Base-by-base conservation (phyloP, 345 rosid genomes). In the Rubroshorea leprosula region DNA sequence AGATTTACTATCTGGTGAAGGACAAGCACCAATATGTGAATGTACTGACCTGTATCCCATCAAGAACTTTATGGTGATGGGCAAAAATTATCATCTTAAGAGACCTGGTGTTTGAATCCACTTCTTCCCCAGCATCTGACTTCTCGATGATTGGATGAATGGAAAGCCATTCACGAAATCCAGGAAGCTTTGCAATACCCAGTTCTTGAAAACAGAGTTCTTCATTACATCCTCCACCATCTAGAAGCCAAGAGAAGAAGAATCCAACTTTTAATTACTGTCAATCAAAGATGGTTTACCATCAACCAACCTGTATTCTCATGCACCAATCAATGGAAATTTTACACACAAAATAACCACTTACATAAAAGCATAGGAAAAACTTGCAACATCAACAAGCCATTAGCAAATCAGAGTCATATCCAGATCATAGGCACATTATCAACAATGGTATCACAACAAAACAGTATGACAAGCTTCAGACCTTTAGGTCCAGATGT, bases 41-140 rank as follows among this genome's bases (percentile, higher is more conserved):
- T 39, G 51, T 51, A 43, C 77, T 70, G 49, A 92, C 98, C 87
- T 92, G 95, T 62, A 92, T 74, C 57, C 93, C 81, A 74, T 92
- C 83, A 51, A 92, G 89, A 78, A 92, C 98, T 81, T 80, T 89
- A 66, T 78, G 96, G 68, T 92, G 98, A 77, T 92, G 96, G 49
- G 86, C 98, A 77, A 92, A 92, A 71, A 92, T 75, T 56, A 92
- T 77, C 96, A 84, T 92, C 68, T 92, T 92, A 55, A 64, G 76
- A 56, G 79, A 72, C 68, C 71, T 68, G 22, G 70, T 53, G 54
- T 72, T 76, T 22, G 54, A 63, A 70, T 73, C 80, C 55, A 77
- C 60, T 58, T 81, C 81, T 51, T 69, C 66, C 23, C 48, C 57
- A 14, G 61, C 77, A 62, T 83, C 86, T 68, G 73, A 45, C 27